Percentiles rank a stretch among this genome's conserved stretches.
phyloP scores from a whole-genome alignment of 1,284 basidiomycete species.

The Wallemia hederae region DNA sequence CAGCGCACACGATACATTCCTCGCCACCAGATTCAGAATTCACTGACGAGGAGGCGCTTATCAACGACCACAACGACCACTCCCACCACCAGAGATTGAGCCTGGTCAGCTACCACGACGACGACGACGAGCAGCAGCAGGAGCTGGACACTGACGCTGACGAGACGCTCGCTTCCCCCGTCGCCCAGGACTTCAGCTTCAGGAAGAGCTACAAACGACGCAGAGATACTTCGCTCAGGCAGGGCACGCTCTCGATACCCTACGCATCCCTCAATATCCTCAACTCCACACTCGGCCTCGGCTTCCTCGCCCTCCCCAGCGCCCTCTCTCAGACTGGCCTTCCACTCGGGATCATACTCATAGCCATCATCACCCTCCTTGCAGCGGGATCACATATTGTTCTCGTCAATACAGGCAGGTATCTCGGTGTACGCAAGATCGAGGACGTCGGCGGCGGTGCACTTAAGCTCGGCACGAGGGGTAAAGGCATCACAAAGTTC shows the following conservation, averaged over 20 bases:
- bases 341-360: constrained; percentile 16
- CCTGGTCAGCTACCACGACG: background rate
- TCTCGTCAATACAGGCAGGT: constrained; percentile 15
- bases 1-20: background rate
- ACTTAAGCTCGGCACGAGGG: constrained; percentile 13
- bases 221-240: constrained; percentile 1
- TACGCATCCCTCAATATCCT: background rate
- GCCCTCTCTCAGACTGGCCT: constrained; percentile 4
- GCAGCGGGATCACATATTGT: constrained; percentile 17
- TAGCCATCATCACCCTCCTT: constrained; percentile 13
- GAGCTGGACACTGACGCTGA: background rate
- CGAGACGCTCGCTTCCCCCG: background rate
- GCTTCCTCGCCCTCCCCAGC: constrained; percentile 10
- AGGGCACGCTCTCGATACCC: background rate
- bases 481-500: constrained; percentile 11
- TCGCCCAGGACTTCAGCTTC: background rate
- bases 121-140: background rate
- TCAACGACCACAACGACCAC: background rate
- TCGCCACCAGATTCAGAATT: background rate
- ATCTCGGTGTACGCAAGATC: constrained; percentile 16
- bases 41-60: background rate
- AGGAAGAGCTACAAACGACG: constrained; percentile 1
- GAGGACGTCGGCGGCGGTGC: constrained; percentile 15
- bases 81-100: background rate
- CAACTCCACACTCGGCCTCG: background rate